Base-by-base conservation (phyloP, 805 yeast genomes). In the Candida patagonica region DNA sequence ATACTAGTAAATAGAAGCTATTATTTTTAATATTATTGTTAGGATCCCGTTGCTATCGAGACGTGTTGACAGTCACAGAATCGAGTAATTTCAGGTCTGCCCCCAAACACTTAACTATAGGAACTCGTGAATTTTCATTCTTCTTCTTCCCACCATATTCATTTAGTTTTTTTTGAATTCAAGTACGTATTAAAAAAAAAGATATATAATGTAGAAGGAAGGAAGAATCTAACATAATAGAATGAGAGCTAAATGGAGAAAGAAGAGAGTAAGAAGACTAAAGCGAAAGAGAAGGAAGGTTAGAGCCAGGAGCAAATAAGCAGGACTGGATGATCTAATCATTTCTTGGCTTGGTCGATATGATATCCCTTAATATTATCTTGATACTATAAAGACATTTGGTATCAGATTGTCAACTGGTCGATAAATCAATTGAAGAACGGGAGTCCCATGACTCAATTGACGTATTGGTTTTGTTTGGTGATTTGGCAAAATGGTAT, bases 271-370 rank as follows among this genome's bases (percentile, higher is more conserved):
- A 73, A 88, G 97, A 85, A 86, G 97, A 85, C 84, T 89, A 70
- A 89, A 89, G 85, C 86, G 96, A 80, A 89, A 89, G 95, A 85
- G 97, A 83, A 96, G 97, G 96, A 89, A 89, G 95, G 96, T 89
- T 66, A 86, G 97, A 85, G 97, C 97, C 75, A 87, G 97, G 85
- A 85, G 95, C 25, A 26, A 29, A 37, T 26, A 26, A 35, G 17
- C 35, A 20, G 21, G 10, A 31, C 10, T 25, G 26, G 12, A 25
- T 25, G 10, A 25, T 9, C 12, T 12, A 25, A 25, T 12, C 26
- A 25, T 12, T 12, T 12, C 9, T 9, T 25, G 12, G 26, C 10
- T 25, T 25, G 26, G 10, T 25, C 9, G 9, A 25, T 25, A 9
- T 9, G 9, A 25, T 25, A 9, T 9, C 10, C 26, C 9, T 9